Percentiles rank a stretch among this genome's conserved stretches.
Conservation (phyloP, 345 rosid genomes). For the Isatis tinctoria region DNA sequence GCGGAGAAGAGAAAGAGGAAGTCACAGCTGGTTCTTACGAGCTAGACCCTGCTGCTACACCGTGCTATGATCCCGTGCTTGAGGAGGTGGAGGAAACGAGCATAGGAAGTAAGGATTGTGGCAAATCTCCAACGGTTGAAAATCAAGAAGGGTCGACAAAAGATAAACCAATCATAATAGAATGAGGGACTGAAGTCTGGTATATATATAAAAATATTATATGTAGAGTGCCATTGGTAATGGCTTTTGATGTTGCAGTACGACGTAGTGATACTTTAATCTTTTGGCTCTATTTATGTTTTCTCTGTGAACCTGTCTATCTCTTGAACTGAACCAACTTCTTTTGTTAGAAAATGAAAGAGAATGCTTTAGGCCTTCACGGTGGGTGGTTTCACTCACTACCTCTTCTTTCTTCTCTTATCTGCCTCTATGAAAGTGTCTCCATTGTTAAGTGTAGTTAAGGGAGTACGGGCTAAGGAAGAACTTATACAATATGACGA, state of each 20-base stretch:
- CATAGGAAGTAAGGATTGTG: background rate
- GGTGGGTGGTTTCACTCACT: background rate
- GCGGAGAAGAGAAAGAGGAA: conserved; percentile 57
- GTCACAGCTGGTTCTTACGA: conserved; percentile 57
- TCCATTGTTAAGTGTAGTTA: no score
- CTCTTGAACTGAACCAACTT: background rate
- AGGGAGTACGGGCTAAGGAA: no score
- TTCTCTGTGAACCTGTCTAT: background rate
- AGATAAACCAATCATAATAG: background rate
- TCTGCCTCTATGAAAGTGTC: background rate
- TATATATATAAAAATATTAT: background rate
- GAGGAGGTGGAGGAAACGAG: background rate
- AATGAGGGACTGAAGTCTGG: background rate
- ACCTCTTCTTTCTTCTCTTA: background rate
- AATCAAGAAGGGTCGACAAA: no score
- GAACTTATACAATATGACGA: no score
- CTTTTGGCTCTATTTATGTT: background rate
- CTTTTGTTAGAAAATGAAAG: background rate
- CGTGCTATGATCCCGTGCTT: conserved; percentile 16
- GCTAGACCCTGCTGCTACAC: conserved; percentile 63
- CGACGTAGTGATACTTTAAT: background rate
- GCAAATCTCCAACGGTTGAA: no score
- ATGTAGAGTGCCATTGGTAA: background rate
- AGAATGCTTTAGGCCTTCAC: background rate
- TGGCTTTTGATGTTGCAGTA: conserved; percentile 8